Evolutionary conservation across 2,329 filamentous ascomycete species (phyloP), one percentile per base, ranked within the genome.

Genomic region (Camillea tinctor): DNA sequence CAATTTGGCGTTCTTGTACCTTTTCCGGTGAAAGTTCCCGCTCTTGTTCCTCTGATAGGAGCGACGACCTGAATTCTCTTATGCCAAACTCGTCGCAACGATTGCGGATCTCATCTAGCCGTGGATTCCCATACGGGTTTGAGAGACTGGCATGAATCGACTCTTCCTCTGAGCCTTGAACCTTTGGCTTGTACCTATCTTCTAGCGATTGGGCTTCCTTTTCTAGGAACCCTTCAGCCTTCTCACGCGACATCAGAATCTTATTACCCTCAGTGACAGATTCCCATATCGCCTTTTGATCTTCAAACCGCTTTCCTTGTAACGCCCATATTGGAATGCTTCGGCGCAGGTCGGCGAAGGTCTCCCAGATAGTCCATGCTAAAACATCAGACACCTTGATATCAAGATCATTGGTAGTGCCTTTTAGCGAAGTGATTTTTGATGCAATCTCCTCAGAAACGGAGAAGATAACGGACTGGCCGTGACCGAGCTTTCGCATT

Each of bases 401-500:
- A 0, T 63, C 23, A 0, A 54, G 15, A 0, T 36, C 20, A 2
- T 63, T 52, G 0, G 48, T 0, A n/a, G 24, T 17, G 15, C 24
- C 20, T n/a, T 13, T 11, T 44, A 4, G 36, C 13, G 11, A 11
- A 1, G 15, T 44, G 13, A 6, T 17, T 44, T n/a, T 44, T 6
- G 36, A 17, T 7, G 17, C 36, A 3, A 91, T 85, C 59, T 92
- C 89, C 1, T 77, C 68, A 0, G 86, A 80, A 1, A 86, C 73
- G 57, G 81, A 84, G 55, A 91, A 91, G 0, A 83, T 75, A 0
- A 92, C 81, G 0, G 84, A 86, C 64, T 93, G 89, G 0, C 88
- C 88, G 2, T 84, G 74, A 0, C 88, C 89, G 0, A 93, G 78
- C 60, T 88, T 84, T 11, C 89, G 74, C 83, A 92, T 86, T n/a